phyloP scores from a whole-genome alignment of 2,329 filamentous ascomycete species.

The Cryphonectria parasitica region DNA sequence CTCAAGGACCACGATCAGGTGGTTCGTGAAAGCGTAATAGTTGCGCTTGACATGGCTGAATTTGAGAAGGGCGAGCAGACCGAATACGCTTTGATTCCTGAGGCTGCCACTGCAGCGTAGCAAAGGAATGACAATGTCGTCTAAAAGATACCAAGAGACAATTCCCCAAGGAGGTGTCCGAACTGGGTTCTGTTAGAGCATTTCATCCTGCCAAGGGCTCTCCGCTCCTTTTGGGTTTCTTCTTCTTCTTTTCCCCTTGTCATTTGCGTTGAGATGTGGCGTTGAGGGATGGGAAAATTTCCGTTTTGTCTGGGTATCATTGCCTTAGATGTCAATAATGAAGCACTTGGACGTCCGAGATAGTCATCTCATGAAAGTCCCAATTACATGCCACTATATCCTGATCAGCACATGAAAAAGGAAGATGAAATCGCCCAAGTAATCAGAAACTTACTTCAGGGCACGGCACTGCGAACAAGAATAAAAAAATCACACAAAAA shows the following conservation, averaged over 20 bases:
- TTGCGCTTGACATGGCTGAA: conserved; percentile 97
- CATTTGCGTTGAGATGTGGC: not conserved
- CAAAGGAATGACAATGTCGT: conserved; percentile 27
- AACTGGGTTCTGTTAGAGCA: not conserved
- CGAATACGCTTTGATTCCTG: conserved; percentile 91
- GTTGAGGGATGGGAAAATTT: conserved; percentile 2
- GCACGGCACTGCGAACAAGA: not conserved
- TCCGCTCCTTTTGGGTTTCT: too few species aligned
- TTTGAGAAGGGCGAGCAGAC: conserved; percentile 87
- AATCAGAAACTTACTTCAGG: not conserved
- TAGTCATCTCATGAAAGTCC: not conserved
- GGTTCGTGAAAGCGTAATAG: conserved; percentile 91
- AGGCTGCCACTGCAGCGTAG: conserved; percentile 50
- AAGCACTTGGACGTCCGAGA: not conserved
- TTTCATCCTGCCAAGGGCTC: not conserved
- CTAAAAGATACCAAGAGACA: not conserved
- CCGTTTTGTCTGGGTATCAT: conserved; percentile 14
- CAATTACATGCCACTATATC: not conserved
- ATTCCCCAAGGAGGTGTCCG: not conserved
- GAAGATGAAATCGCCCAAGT: not conserved
- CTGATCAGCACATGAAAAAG: not conserved
- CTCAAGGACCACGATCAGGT: conserved; percentile 90
- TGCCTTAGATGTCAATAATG: not conserved
- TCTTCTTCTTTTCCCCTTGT: too few species aligned
- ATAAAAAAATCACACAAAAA: not conserved